Conservation (phyloP, 2,329 filamentous ascomycete genomes). For the Exophiala lecanii-corni region DNA sequence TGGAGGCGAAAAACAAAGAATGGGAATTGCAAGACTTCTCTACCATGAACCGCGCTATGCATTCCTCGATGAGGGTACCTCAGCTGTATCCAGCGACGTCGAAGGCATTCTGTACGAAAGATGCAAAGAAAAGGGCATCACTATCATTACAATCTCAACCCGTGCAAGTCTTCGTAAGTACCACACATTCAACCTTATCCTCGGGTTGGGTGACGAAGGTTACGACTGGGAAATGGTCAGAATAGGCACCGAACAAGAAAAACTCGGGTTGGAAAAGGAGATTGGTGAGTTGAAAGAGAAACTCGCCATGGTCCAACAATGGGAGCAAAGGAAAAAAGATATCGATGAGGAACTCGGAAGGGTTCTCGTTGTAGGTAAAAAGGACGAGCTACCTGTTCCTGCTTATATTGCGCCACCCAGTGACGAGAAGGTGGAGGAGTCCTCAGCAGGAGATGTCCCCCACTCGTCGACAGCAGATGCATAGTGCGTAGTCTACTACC, state of each 20-base stretch:
- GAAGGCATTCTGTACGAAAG: constrained; percentile 90
- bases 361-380: constrained; percentile 52
- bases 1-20: constrained; percentile 93
- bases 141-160: constrained; percentile 92
- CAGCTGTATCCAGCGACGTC: constrained; percentile 88
- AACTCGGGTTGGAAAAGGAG: constrained; percentile 88
- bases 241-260: constrained; percentile 90
- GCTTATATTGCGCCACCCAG: too few species aligned
- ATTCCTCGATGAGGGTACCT: constrained; percentile 92
- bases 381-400: neutral
- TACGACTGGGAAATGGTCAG: constrained; percentile 88
- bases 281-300: constrained; percentile 76
- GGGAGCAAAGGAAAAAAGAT: constrained; percentile 71
- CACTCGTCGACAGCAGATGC: too few species aligned
- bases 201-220: constrained; percentile 75
- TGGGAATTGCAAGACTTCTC: constrained; percentile 82
- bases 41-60: constrained; percentile 96
- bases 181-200: constrained; percentile 82
- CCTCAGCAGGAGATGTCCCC: too few species aligned
- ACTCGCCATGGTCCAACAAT: constrained; percentile 74
- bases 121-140: constrained; percentile 90
- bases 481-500: too few species aligned
- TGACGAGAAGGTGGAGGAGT: too few species aligned
- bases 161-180: constrained; percentile 93
- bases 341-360: constrained; percentile 75